Evolutionary conservation across 139 green algal genomes (phyloP).

Genomic region (Volvox reticuliferus): DNA sequence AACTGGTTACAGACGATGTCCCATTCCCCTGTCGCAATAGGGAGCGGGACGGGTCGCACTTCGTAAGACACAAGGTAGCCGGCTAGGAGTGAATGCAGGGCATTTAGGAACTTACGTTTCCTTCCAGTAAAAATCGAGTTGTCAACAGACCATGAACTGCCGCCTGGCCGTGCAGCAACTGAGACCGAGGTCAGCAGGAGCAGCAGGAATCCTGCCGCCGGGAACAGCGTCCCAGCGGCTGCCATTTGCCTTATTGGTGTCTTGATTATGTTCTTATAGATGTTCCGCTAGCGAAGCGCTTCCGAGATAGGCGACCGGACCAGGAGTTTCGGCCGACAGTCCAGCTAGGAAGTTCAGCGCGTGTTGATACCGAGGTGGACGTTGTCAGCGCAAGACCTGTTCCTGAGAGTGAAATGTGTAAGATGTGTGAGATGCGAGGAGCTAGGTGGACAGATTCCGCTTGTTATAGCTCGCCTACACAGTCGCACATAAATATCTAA

Average conservation of each 20-base stretch:
- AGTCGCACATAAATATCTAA: neutral
- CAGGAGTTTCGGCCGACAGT: neutral
- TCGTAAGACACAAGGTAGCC: no score
- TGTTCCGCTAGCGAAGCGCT: neutral
- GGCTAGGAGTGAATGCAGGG: neutral
- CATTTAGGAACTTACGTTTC: neutral
- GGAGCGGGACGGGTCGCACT: constrained; percentile 26
- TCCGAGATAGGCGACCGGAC: neutral
- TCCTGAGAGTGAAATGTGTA: neutral
- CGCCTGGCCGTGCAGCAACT: neutral
- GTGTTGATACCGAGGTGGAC: neutral
- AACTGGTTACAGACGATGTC: no score
- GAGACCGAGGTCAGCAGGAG: neutral
- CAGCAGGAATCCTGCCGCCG: constrained; percentile 19
- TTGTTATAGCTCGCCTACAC: neutral
- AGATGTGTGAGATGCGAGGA: no score
- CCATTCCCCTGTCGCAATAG: neutral
- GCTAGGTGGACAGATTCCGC: neutral
- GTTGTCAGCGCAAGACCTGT: neutral
- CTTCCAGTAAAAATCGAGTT: neutral
- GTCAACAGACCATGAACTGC: neutral
- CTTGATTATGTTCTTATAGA: neutral
- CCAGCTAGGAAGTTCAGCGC: neutral
- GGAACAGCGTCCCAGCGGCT: constrained; percentile 23
- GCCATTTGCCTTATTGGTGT: neutral